Evolutionary conservation across 2,329 filamentous ascomycete genomes (phyloP).

Genomic region (Mycosphaerella sp.): DNA sequence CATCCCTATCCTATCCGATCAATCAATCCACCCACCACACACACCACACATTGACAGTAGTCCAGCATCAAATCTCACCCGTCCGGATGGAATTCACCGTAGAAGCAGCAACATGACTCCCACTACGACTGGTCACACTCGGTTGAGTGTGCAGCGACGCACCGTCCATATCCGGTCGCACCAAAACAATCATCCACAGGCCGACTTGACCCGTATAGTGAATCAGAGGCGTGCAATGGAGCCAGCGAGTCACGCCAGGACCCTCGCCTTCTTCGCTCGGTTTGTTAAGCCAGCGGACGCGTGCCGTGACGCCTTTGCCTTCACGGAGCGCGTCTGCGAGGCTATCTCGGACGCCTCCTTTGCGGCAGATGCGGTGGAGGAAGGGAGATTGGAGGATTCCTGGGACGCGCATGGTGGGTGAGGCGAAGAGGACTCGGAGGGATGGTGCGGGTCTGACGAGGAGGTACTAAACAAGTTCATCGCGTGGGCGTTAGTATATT

Average conservation of each 20-base stretch:
- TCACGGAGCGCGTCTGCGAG: slow-evolving; percentile 6
- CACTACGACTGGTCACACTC: too few species aligned
- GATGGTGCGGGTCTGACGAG: slow-evolving; percentile 13
- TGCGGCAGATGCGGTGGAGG: slow-evolving; percentile 12
- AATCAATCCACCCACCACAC: too few species aligned
- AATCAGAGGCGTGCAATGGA: slow-evolving; percentile 14
- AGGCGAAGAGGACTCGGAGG: slow-evolving; percentile 13
- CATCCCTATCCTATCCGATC: too few species aligned
- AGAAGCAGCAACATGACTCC: too few species aligned
- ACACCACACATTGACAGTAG: too few species aligned
- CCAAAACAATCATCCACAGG: slow-evolving; percentile 19
- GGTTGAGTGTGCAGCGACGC: too few species aligned
- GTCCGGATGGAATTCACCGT: too few species aligned
- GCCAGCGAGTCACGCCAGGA: slow-evolving; percentile 2
- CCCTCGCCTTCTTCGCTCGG: slow-evolving; percentile 13
- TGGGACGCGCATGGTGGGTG: slow-evolving; percentile 9
- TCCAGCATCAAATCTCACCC: too few species aligned
- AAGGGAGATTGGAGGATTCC: slow-evolving; percentile 14
- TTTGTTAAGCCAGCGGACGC: slow-evolving; percentile 11
- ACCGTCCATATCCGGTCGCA: slow-evolving; percentile 15
- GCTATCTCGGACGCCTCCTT: slow-evolving; percentile 15
- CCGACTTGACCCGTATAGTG: slow-evolving; percentile 46
- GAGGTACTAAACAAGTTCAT: slow-evolving; percentile 13
- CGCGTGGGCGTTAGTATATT: too few species aligned
- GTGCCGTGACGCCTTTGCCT: slow-evolving; percentile 10